Base-by-base conservation (phyloP, 2,329 filamentous ascomycete species). In the Calonectria pseudoturangicola region DNA sequence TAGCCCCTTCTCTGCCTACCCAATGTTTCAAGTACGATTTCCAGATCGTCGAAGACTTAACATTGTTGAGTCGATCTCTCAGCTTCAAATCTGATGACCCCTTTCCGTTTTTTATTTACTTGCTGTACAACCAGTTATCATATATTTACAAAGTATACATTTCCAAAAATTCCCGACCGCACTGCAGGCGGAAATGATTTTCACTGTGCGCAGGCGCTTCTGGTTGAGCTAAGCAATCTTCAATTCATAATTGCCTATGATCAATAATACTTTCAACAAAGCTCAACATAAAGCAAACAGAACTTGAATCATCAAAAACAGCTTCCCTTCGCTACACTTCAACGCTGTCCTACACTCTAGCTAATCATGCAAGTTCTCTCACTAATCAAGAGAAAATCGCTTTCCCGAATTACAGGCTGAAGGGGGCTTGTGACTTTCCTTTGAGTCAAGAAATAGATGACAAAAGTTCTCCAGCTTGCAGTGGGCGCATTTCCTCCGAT, bases 391-490 rank as follows among this genome's bases (percentile, higher is more conserved):
- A 18, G 1, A 12, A 9, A 41, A 16, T 28, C 21, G 33, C 21
- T n/a, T 15, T 27, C 25, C 21, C 15, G 15, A 43, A 10, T 12
- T 5, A 7, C 25, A 10, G 16, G 21, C 16, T 41, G 36, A 18
- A 60, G 13, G 13, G 4, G 30, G 36, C 9, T 21, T 25, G 3
- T 15, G 10, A 36, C 7, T 9, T 36, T 36, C 1, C 13, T 21
- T 10, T 4, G 45, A 62, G 12, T 39, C 43, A n/a, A 45, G 21
- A 28, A 63, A 64, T 43, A 60, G 39, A 43, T 67, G 39, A 27
- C 72, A 74, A 68, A 77, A 77, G 43, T 60, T 47, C 3, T 15
- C 51, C n/a, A 50, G 39, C 9, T 45, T 33, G n/a, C 77, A 79
- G 48, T 47, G 33, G 4, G 30, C 68, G 27, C 78, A 79, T 41